Conservation (phyloP, 768 basidiomycete species). For the Hypholoma sublateritium region DNA sequence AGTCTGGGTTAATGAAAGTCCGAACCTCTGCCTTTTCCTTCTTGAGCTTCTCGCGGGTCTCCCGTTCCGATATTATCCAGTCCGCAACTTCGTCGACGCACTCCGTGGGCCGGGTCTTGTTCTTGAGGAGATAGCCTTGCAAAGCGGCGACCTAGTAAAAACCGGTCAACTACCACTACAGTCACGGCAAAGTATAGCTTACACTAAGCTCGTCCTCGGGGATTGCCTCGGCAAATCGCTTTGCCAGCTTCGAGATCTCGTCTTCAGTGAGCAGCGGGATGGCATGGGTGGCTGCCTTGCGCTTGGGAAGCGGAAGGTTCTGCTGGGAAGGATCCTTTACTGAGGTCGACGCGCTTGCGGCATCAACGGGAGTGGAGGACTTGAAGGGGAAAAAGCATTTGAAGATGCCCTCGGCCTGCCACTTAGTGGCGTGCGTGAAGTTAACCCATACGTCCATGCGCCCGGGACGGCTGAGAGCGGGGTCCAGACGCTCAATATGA, state of each 20-base stretch:
- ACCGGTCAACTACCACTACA: background rate
- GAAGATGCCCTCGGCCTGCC: constrained; percentile 92
- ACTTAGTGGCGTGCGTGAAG: constrained; percentile 88
- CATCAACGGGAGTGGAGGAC: constrained; percentile 28
- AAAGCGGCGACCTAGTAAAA: constrained; percentile 67
- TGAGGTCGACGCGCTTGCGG: constrained; percentile 19
- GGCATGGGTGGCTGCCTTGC: constrained; percentile 54
- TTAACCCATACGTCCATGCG: constrained; percentile 94
- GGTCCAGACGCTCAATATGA: constrained; percentile 91
- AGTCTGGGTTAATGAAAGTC: constrained; percentile 8
- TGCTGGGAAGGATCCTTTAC: constrained; percentile 54
- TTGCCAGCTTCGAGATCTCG: constrained; percentile 77
- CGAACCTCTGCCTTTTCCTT: constrained; percentile 67
- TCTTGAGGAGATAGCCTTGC: constrained; percentile 86
- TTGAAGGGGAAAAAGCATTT: constrained; percentile 90
- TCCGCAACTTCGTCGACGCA: constrained; percentile 78
- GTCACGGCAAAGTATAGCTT: constrained; percentile 22
- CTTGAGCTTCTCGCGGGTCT: constrained; percentile 82
- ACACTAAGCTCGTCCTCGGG: constrained; percentile 89
- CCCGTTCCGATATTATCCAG: constrained; percentile 81
- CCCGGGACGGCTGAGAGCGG: constrained; percentile 83
- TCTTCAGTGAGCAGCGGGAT: constrained; percentile 73
- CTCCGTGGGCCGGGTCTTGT: constrained; percentile 86
- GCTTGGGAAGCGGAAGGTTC: constrained; percentile 68
- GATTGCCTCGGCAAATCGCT: constrained; percentile 78